These are phyloP conservation scores for Suhomyces yuchorum DNA, from an alignment of 1,139 yeast genomes.

Conservation along the genomic window DNA sequence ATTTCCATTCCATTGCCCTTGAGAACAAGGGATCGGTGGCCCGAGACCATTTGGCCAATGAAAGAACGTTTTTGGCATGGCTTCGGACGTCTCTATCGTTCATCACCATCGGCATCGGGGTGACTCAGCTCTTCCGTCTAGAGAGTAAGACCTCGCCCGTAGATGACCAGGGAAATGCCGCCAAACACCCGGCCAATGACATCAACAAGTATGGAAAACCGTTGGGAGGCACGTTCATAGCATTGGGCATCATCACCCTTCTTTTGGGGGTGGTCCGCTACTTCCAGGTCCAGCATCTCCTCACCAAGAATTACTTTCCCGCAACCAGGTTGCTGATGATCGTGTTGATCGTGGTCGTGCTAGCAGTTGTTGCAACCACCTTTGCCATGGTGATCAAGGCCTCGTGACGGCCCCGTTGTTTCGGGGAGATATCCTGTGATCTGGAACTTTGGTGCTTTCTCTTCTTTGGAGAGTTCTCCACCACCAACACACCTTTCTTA, in stretches of 20 bases:
- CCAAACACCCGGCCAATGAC: slow-evolving; percentile 2
- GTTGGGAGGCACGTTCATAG: slow-evolving; percentile 38
- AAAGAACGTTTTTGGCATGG: slow-evolving; percentile 79
- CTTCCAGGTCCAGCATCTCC: slow-evolving; percentile 44
- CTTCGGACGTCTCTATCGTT: slow-evolving; percentile 57
- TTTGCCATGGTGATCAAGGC: slow-evolving; percentile 18
- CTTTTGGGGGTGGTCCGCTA: slow-evolving; percentile 36
- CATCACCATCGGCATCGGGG: slow-evolving; percentile 45
- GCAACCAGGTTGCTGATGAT: slow-evolving; percentile 34
- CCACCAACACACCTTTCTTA: too few species aligned
- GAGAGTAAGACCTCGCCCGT: slow-evolving; percentile 27
- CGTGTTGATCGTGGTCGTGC: slow-evolving; percentile 35
- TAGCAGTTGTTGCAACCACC: slow-evolving; percentile 23
- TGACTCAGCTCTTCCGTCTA: slow-evolving; percentile 44
- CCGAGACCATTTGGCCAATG: slow-evolving; percentile 69
- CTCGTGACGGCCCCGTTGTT: not conserved
- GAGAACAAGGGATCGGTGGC: slow-evolving; percentile 52
- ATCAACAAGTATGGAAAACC: slow-evolving; percentile 37
- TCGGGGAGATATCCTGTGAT: too few species aligned
- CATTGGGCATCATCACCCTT: slow-evolving; percentile 39
- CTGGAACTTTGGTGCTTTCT: too few species aligned
- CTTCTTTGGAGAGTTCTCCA: too few species aligned
- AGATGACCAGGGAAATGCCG: slow-evolving; percentile 16
- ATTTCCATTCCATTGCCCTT: slow-evolving; percentile 19
- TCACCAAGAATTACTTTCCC: slow-evolving; percentile 51